A percentile compares a stretch with the other conserved stretches of the same genome.
phyloP scores from a whole-genome alignment of 148 eudicot genomes.

The Dysphania ambrosioides region DNA sequence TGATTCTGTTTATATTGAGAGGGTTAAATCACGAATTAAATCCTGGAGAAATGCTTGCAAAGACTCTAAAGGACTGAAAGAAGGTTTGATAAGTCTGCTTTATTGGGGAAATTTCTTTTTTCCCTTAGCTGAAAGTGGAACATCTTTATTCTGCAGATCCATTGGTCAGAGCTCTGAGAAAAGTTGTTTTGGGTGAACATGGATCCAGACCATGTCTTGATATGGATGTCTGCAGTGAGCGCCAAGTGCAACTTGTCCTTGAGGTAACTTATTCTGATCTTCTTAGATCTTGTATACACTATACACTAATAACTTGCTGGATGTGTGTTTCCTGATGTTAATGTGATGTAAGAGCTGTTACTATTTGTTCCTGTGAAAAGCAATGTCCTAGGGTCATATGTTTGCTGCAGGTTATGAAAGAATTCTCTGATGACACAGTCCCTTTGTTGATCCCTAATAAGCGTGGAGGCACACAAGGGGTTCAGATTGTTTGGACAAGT shows the following conservation, averaged over 20 bases:
- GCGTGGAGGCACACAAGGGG: slow-evolving; percentile 63
- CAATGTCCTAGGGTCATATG: slow-evolving; percentile 12
- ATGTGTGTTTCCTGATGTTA: background rate
- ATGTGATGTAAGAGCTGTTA: background rate
- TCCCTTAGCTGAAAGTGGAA: slow-evolving; percentile 10
- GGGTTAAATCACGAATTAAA: slow-evolving; percentile 65
- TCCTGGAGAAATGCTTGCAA: slow-evolving; percentile 64
- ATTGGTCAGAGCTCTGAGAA: slow-evolving; percentile 64
- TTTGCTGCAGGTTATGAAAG: slow-evolving; percentile 52
- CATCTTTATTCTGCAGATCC: slow-evolving; percentile 49
- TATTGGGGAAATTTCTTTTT: slow-evolving; percentile 13
- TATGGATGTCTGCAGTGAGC: slow-evolving; percentile 88
- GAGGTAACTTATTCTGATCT: slow-evolving; percentile 41
- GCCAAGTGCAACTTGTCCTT: slow-evolving; percentile 79
- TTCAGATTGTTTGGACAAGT: slow-evolving; percentile 72
- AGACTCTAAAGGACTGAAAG: slow-evolving; percentile 34
- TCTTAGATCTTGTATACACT: slow-evolving; percentile 4
- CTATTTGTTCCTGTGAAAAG: background rate
- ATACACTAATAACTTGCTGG: background rate
- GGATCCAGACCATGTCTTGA: slow-evolving; percentile 80
- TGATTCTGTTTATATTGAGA: slow-evolving; percentile 64
- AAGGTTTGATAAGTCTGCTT: slow-evolving; percentile 45
- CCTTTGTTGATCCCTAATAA: slow-evolving; percentile 58
- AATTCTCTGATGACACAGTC: slow-evolving; percentile 55
- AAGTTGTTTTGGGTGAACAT: slow-evolving; percentile 60